These are phyloP conservation scores for Sugiyamaella mastotermitis DNA, from an alignment of 805 yeast genomes.

Conservation along the genomic window DNA sequence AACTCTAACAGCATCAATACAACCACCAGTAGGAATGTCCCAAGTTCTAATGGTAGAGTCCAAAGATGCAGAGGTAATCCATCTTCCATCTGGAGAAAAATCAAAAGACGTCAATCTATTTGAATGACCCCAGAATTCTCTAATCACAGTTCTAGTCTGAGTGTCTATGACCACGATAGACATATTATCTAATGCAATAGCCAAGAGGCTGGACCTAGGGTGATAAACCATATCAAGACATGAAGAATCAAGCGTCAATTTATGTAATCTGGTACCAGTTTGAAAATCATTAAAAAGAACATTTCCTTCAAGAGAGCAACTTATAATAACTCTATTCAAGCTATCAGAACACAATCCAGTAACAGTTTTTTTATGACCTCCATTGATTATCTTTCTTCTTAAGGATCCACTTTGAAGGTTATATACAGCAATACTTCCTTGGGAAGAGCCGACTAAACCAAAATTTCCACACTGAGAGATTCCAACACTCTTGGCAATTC, in stretches of 20 bases:
- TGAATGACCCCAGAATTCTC: constrained; percentile 84
- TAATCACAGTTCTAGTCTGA: constrained; percentile 71
- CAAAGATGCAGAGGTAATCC: constrained; percentile 78
- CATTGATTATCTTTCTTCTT: constrained; percentile 63
- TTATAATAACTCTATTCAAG: constrained; percentile 81
- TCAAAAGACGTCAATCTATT: constrained; percentile 83
- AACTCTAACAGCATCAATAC: constrained; percentile 84
- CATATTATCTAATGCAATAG: constrained; percentile 80
- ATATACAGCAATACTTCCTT: constrained; percentile 79
- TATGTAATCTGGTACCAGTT: constrained; percentile 59
- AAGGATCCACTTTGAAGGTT: constrained; percentile 88
- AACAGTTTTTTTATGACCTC: constrained; percentile 57
- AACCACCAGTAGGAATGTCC: constrained; percentile 96
- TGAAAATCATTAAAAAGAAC: constrained; percentile 84
- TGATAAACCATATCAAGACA: constrained; percentile 74
- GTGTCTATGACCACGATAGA: constrained; percentile 79
- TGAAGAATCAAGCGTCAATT: constrained; percentile 66
- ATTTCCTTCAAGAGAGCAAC: constrained; percentile 82
- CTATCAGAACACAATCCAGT: constrained; percentile 89
- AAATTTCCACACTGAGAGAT: constrained; percentile 94
- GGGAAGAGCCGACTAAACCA: constrained; percentile 81
- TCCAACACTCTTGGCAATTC: constrained; percentile 65
- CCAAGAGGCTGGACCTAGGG: constrained; percentile 74
- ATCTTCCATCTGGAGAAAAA: constrained; percentile 91
- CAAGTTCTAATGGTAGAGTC: constrained; percentile 91